These are phyloP conservation scores for Ceratobasidium sp. DNA, from an alignment of 1,284 basidiomycete species.

Conservation along the genomic window DNA sequence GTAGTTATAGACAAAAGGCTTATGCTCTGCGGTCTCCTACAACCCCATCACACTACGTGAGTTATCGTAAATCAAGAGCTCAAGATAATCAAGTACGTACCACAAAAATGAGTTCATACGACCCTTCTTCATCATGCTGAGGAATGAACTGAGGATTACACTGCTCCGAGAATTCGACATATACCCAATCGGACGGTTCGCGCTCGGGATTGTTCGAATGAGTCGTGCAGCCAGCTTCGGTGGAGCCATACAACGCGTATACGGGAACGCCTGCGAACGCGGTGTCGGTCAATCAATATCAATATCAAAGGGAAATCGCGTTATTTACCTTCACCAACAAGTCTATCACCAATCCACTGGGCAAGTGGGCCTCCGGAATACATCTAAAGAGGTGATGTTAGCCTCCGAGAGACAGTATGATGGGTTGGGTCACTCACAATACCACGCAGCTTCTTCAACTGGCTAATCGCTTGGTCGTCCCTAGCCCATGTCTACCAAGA, in stretches of 20 bases:
- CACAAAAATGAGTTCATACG: constrained; percentile 18
- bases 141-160: constrained; percentile 8
- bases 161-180: constrained; percentile 35
- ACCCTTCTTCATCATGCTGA: constrained; percentile 16
- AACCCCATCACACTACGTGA: too few species aligned
- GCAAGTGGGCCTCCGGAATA: constrained; percentile 16
- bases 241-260: neutral
- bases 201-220: neutral
- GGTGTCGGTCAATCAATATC: neutral
- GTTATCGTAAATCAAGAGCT: neutral
- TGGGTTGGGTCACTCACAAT: constrained; percentile 42
- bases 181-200: constrained; percentile 41
- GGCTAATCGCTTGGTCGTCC: constrained; percentile 31
- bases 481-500: constrained; percentile 41
- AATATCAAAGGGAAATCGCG: neutral
- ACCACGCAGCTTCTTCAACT: constrained; percentile 23
- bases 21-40: constrained; percentile 28
- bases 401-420: neutral
- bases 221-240: neutral
- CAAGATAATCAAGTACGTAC: constrained; percentile 7
- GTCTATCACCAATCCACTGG: neutral
- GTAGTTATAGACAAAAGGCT: constrained; percentile 35
- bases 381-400: constrained; percentile 21
- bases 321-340: constrained; percentile 15
- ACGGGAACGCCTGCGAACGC: neutral